These are phyloP conservation scores for Ustilago esculenta DNA, from an alignment of 1,284 basidiomycete species.

Conservation along the genomic window DNA sequence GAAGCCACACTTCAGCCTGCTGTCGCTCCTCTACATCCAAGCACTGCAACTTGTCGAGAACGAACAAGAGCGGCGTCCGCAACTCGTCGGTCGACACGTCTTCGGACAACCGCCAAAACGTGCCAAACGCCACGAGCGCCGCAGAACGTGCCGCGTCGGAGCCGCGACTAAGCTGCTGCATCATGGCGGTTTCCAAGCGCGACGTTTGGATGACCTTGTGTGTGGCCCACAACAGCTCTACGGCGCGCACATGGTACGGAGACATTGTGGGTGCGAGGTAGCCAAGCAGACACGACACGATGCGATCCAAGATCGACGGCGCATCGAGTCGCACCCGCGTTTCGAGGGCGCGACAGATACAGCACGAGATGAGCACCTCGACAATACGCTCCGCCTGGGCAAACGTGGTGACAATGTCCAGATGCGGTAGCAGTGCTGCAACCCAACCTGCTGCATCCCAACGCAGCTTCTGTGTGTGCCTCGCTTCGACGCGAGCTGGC, in stretches of 20 bases:
- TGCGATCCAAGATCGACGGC: constrained; percentile 24
- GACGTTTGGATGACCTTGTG: constrained; percentile 26
- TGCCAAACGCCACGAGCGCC: constrained; percentile 86
- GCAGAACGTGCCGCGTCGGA: constrained; percentile 59
- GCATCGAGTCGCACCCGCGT: constrained; percentile 29
- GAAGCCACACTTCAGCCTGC: constrained; percentile 55
- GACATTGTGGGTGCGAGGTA: constrained; percentile 78
- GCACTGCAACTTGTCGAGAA: constrained; percentile 77
- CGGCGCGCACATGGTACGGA: constrained; percentile 82
- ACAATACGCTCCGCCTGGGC: constrained; percentile 47
- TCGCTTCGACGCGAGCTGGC: background rate
- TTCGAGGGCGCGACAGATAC: constrained; percentile 44
- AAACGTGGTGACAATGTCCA: constrained; percentile 33
- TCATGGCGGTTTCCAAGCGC: constrained; percentile 42
- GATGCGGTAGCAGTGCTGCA: constrained; percentile 16
- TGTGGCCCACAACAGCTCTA: constrained; percentile 81
- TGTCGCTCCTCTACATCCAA: constrained; percentile 41
- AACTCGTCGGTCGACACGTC: constrained; percentile 56
- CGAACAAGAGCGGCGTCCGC: constrained; percentile 79
- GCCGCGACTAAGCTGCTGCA: constrained; percentile 25
- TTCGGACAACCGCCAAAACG: constrained; percentile 90
- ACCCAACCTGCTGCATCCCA: constrained; percentile 39
- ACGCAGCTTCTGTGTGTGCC: constrained; percentile 13
- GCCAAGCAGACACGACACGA: constrained; percentile 73
- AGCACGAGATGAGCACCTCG: constrained; percentile 47